phyloP scores from a whole-genome alignment of 2,329 filamentous ascomycete species.

The Dactylonectria estremocensis region DNA sequence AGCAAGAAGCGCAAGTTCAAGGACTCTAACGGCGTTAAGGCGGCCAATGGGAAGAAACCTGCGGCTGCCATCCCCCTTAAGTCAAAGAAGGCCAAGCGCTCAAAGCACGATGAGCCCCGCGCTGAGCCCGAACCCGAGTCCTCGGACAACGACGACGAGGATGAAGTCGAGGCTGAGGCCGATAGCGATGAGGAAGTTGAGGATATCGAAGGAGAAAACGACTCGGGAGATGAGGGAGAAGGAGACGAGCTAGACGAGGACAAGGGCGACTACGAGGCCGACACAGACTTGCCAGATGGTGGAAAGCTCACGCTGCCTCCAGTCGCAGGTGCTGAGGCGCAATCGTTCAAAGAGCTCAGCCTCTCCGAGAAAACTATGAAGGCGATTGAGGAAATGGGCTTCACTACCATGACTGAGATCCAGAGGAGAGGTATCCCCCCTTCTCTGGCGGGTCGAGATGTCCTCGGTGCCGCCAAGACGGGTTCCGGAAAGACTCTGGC shows the following conservation, averaged over 20 bases:
- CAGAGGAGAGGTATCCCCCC: constrained; percentile 90
- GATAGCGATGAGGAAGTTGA: constrained; percentile 49
- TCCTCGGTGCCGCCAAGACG: constrained; percentile 95
- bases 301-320: constrained; percentile 65
- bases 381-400: constrained; percentile 92
- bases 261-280: constrained; percentile 50
- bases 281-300: constrained; percentile 55
- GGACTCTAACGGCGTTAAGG: constrained; percentile 52
- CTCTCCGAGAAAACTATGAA: constrained; percentile 91
- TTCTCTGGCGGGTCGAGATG: constrained; percentile 89
- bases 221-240: constrained; percentile 45
- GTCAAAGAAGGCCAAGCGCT: constrained; percentile 60
- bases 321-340: constrained; percentile 71
- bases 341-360: constrained; percentile 85
- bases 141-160: constrained; percentile 47
- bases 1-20: constrained; percentile 64
- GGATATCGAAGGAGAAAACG: constrained; percentile 49
- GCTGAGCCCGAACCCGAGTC: constrained; percentile 45
- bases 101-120: constrained; percentile 49
- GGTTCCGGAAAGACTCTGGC: constrained; percentile 96
- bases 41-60: constrained; percentile 41
- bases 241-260: constrained; percentile 49
- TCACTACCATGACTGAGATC: constrained; percentile 96
- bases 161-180: constrained; percentile 48
- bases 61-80: constrained; percentile 52